Evolutionary conservation across 768 basidiomycete genomes (phyloP).

Genomic region (Lactarius vividus): DNA sequence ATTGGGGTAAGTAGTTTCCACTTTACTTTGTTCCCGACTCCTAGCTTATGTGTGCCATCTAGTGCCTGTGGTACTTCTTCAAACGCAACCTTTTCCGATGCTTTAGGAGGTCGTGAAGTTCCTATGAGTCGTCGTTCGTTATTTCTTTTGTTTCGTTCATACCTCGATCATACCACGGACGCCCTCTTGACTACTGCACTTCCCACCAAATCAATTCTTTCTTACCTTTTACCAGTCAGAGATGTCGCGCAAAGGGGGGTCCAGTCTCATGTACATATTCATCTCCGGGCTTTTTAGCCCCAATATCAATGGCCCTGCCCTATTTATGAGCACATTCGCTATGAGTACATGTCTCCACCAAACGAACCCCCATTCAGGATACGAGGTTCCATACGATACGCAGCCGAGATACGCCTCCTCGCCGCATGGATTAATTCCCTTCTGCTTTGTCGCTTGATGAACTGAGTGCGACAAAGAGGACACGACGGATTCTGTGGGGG

Average conservation of each 20-base stretch:
- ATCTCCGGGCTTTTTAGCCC: not conserved
- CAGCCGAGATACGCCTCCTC: constrained; percentile 9
- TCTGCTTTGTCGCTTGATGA: constrained; percentile 33
- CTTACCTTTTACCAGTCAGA: not conserved
- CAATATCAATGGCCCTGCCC: constrained; percentile 9
- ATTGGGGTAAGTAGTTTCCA: constrained; percentile 54
- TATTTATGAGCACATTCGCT: constrained; percentile 17
- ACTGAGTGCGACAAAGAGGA: constrained; percentile 57
- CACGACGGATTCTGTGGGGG: constrained; percentile 57
- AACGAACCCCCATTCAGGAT: not conserved
- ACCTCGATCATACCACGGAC: constrained; percentile 6
- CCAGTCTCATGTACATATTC: constrained; percentile 13
- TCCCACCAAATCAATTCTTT: not conserved
- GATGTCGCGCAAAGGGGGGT: not conserved
- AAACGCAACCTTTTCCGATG: constrained; percentile 79
- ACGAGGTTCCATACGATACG: constrained; percentile 15
- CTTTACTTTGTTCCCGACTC: constrained; percentile 1
- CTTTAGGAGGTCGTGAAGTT: constrained; percentile 66
- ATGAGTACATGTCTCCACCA: not conserved
- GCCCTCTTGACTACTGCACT: constrained; percentile 10
- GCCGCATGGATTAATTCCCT: not conserved
- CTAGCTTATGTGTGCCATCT: constrained; percentile 5
- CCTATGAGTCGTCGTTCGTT: constrained; percentile 19
- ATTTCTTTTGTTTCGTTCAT: constrained; percentile 5
- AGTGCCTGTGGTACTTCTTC: constrained; percentile 85